A percentile compares a stretch with the other conserved stretches of the same genome.
Conservation (phyloP, 2,329 filamentous ascomycete genomes). For the Pseudogymnoascus sp. region DNA sequence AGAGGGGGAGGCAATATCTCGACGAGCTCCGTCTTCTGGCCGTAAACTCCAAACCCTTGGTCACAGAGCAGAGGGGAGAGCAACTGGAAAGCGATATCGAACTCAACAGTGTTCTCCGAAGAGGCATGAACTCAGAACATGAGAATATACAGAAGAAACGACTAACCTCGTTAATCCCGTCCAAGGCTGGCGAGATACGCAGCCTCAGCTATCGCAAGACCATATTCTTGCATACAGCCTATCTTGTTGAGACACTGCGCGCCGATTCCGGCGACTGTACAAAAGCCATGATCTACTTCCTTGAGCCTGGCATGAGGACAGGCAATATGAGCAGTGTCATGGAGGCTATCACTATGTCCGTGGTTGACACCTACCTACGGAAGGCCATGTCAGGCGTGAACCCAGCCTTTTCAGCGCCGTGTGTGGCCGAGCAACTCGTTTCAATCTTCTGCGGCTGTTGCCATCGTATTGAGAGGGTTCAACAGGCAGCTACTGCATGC, state of each 20-base stretch:
- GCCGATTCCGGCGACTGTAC: conserved; percentile 85
- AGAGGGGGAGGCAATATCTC: conserved; percentile 63
- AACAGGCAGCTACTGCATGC: conserved; percentile 74
- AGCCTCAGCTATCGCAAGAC: conserved; percentile 80
- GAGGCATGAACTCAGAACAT: conserved; percentile 75
- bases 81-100: conserved; percentile 95
- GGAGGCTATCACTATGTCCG: conserved; percentile 57
- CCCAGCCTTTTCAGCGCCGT: conserved; percentile 80
- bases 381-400: conserved; percentile 66
- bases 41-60: conserved; percentile 76
- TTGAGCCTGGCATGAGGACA: conserved; percentile 76
- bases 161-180: conserved; percentile 66
- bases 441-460: conserved; percentile 83
- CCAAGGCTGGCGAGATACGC: conserved; percentile 70
- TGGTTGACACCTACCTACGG: conserved; percentile 71
- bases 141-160: conserved; percentile 74
- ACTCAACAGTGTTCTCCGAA: conserved; percentile 83
- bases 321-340: conserved; percentile 57
- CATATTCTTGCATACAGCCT: conserved; percentile 85
- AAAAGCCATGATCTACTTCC: conserved; percentile 81
- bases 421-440: conserved; percentile 81
- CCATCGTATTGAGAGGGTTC: conserved; percentile 85
- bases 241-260: conserved; percentile 81
- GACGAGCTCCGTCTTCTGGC: conserved; percentile 79
- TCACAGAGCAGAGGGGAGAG: conserved; percentile 82